These are phyloP conservation scores for Obba rivulosa DNA, from an alignment of 768 basidiomycete species.

Conservation along the genomic window DNA sequence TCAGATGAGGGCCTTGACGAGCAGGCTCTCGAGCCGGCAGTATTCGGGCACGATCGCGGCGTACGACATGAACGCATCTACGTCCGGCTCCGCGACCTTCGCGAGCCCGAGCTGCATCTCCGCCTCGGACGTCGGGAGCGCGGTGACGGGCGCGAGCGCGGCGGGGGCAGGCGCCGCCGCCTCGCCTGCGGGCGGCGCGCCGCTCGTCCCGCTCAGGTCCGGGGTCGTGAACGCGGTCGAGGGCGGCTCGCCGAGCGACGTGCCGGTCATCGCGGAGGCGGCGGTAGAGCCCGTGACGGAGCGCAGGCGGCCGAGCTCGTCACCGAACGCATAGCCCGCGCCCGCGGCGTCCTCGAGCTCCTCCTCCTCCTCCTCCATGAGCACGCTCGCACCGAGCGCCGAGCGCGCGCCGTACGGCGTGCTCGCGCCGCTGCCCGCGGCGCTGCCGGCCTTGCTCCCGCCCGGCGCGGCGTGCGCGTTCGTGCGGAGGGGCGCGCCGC, in stretches of 20 bases:
- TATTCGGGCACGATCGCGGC: conserved; percentile 84
- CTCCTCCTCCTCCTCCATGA: conserved; percentile 75
- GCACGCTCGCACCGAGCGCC: conserved; percentile 46
- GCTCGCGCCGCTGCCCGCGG: conserved; percentile 61
- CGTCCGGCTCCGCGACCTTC: conserved; percentile 80
- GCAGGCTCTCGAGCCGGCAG: conserved; percentile 71
- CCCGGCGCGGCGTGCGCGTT: conserved; percentile 41
- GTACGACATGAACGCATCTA: conserved; percentile 82
- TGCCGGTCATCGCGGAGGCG: conserved; percentile 27
- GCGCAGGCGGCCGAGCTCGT: conserved; percentile 40
- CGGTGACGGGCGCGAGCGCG: conserved; percentile 63
- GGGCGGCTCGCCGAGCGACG: conserved; percentile 36
- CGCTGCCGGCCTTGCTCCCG: conserved; percentile 34
- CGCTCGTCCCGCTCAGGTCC: conserved; percentile 39
- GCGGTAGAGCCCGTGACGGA: conserved; percentile 47
- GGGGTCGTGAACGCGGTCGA: conserved; percentile 59
- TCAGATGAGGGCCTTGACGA: conserved; percentile 57
- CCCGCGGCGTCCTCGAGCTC: conserved; percentile 47
- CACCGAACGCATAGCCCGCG: conserved; percentile 37
- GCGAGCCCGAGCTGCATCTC: conserved; percentile 74
- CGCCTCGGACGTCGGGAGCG: conserved; percentile 64
- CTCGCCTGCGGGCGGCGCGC: conserved; percentile 25
- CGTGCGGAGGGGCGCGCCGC: conserved; percentile 54
- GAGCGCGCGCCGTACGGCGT: conserved; percentile 55
- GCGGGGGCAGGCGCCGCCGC: conserved; percentile 47